phyloP scores from a whole-genome alignment of 495 filamentous ascomycete species.

The Aspergillus diversus region DNA sequence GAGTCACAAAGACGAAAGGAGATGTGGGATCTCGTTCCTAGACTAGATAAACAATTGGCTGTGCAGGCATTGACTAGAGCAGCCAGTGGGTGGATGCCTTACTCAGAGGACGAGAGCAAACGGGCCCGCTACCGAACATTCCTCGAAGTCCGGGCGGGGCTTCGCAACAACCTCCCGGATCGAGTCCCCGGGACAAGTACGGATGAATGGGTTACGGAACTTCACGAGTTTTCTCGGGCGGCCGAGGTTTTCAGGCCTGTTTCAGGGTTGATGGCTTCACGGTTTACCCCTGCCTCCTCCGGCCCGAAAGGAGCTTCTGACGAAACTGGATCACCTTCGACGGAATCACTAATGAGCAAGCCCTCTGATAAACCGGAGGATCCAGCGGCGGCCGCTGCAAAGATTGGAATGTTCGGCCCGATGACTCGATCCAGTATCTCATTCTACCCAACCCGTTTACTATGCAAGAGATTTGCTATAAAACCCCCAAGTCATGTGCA shows the following conservation, averaged over 20 bases:
- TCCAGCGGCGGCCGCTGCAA: constrained; percentile 86
- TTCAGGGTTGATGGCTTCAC: constrained; percentile 86
- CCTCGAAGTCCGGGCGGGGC: constrained; percentile 76
- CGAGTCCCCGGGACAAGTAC: constrained; percentile 57
- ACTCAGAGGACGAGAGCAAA: constrained; percentile 80
- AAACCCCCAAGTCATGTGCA: constrained; percentile 73
- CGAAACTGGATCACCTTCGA: constrained; percentile 31
- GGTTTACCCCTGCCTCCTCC: constrained; percentile 78
- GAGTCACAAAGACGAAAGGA: constrained; percentile 62
- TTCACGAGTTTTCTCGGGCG: constrained; percentile 84
- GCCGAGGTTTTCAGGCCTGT: constrained; percentile 93
- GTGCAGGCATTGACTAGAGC: constrained; percentile 75
- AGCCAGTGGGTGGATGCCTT: constrained; percentile 78
- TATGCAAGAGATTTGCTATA: constrained; percentile 94
- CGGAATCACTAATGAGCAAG: constrained; percentile 53
- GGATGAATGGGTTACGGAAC: constrained; percentile 79
- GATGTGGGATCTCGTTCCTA: constrained; percentile 69
- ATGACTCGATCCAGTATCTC: constrained; percentile 74
- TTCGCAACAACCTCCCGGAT: constrained; percentile 62
- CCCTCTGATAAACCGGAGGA: constrained; percentile 69
- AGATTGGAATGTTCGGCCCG: constrained; percentile 87
- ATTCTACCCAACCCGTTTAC: constrained; percentile 79
- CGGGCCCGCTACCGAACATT: constrained; percentile 76
- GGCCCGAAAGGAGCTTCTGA: constrained; percentile 48
- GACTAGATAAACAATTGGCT: constrained; percentile 73